phyloP scores from a whole-genome alignment of 805 yeast species.

The Starmerella stellata region DNA sequence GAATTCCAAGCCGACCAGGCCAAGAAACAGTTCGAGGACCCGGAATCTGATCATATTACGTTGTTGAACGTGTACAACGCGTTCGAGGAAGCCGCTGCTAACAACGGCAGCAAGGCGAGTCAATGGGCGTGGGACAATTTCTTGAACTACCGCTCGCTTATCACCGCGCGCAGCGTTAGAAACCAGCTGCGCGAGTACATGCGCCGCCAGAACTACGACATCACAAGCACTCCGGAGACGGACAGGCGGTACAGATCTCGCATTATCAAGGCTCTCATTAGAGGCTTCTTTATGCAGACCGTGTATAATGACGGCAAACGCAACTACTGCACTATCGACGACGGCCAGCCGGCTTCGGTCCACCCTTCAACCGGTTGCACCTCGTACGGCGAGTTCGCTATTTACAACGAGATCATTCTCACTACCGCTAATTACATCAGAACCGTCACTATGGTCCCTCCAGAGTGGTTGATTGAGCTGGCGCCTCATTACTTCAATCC shows the following conservation, averaged over 20 bases:
- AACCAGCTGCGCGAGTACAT: constrained; percentile 65
- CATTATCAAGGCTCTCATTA: constrained; percentile 65
- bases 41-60: constrained; percentile 89
- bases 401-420: constrained; percentile 86
- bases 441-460: constrained; percentile 76
- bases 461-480: constrained; percentile 78
- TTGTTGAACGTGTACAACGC: constrained; percentile 74
- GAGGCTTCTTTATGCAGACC: constrained; percentile 97
- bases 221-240: constrained; percentile 49
- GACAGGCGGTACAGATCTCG: constrained; percentile 53
- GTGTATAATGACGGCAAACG: constrained; percentile 56
- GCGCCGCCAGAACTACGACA: constrained; percentile 60
- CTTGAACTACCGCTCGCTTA: constrained; percentile 63
- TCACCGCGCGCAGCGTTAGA: constrained; percentile 74
- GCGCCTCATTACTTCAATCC: constrained; percentile 58
- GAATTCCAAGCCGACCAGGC: constrained; percentile 81
- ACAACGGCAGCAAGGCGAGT: constrained; percentile 12
- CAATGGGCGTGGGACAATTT: constrained; percentile 92
- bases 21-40: constrained; percentile 72
- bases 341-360: constrained; percentile 83
- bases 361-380: constrained; percentile 79
- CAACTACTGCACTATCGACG: constrained; percentile 82
- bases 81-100: constrained; percentile 28
- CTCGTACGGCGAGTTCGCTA: constrained; percentile 77
- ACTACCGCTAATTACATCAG: constrained; percentile 87